Conservation (phyloP, 2,329 filamentous ascomycete species). For the Hirsutella minnesotensis region DNA sequence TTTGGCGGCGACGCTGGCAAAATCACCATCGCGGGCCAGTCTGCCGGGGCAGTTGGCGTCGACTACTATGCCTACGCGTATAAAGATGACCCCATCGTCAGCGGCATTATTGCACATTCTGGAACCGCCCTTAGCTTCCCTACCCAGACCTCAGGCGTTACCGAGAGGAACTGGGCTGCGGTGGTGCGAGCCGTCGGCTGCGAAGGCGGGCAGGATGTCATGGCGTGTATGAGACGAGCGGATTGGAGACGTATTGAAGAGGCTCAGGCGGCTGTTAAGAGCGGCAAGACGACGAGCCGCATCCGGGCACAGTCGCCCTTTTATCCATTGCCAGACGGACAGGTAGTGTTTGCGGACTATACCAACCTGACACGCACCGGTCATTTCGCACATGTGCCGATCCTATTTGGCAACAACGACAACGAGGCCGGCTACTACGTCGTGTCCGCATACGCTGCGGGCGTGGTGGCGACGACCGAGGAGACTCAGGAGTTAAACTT, state of each 20-base stretch:
- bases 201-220: background rate
- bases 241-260: background rate
- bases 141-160: constrained; percentile 30
- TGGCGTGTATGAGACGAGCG: background rate
- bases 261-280: constrained; percentile 24
- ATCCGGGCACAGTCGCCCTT: too few relatives aligned
- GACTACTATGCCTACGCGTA: constrained; percentile 39
- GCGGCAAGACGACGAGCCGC: too few relatives aligned
- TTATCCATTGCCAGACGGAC: too few relatives aligned
- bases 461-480: constrained; percentile 23
- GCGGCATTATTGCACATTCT: constrained; percentile 32
- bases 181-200: constrained; percentile 7
- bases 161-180: constrained; percentile 12
- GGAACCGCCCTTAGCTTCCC: constrained; percentile 27
- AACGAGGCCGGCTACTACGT: constrained; percentile 36
- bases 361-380: constrained; percentile 9
- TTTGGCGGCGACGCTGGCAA: constrained; percentile 40
- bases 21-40: constrained; percentile 42
- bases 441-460: constrained; percentile 26
- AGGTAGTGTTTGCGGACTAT: too few relatives aligned
- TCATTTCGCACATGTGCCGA: constrained; percentile 26
- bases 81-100: constrained; percentile 34
- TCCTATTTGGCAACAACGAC: constrained; percentile 29
- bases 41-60: constrained; percentile 39
- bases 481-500: constrained; percentile 12